Evolutionary conservation across 2,329 filamentous ascomycete species (phyloP), one percentile per base, ranked within the genome.

Genomic region (Penicillium brasilianum): DNA sequence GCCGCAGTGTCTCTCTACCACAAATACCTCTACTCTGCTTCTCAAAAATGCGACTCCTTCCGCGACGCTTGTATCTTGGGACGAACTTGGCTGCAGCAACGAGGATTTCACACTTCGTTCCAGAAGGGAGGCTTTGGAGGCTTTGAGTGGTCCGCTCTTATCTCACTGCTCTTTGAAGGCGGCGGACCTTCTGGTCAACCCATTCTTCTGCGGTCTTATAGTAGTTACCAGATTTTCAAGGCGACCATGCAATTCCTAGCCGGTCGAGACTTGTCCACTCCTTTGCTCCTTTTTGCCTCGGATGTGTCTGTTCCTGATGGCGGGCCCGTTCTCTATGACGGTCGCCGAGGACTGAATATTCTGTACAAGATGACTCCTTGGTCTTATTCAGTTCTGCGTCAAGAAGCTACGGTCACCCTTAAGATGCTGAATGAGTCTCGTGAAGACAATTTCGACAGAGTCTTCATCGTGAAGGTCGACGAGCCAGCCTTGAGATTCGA

Each of bases 211-310:
- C 83, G 87, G 5, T 91, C 91, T 8, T 90, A 97, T 70, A 97
- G 90, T 79, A 90, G 90, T 76, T 95, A 94, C 25, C 94, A 98
- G 76, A 84, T 98, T 48, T 97, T 99, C 84, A 98, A 97, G 77
- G 93, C 92, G 2, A 88, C 89, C 1, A 81, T 99, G n/a, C 94
- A 97, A 73, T 95, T 94, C 67, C 81, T 99, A 18, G 88, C 90
- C 1, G 85, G 86, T 1, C 89, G 86, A 39, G 89, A 97, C 70
- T 81, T 97, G 57, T 89, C 86, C 69, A 90, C 86, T 66, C 87
- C 90, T 0, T 83, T 89, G 64, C 70, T 87, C 60, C 64, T 76
- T 36, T 73, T 66, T 41, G 62, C 68, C 49, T 69, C 63, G 16
- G 70, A 72, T 37, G 58, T 76, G n/a, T 43, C 66, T 18, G 67